Evolutionary conservation across 2,329 filamentous ascomycete species (phyloP).

Genomic region (Chaetomiaceae sp.): DNA sequence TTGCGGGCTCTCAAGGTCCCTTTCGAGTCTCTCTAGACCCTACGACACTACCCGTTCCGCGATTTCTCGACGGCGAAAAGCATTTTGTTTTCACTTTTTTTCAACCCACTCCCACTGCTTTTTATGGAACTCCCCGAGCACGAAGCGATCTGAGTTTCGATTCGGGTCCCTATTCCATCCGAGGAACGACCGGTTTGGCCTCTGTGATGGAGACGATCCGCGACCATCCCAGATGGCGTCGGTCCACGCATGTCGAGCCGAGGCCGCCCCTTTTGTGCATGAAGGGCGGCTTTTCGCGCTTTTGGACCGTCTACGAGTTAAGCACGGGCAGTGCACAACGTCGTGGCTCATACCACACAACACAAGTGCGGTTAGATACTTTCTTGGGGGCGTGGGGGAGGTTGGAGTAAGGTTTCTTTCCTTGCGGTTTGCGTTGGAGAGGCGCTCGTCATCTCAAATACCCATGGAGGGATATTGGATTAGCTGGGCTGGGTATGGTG

Average conservation of each 20-base stretch:
- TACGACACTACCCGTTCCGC: neutral
- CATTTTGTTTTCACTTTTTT: neutral
- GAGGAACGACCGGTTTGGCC: neutral
- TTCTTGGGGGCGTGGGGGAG: too few species aligned
- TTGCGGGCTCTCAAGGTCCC: too few species aligned
- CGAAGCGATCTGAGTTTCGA: too few species aligned
- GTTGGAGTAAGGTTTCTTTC: too few species aligned
- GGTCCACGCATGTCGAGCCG: neutral
- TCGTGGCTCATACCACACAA: too few species aligned
- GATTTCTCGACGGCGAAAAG: neutral
- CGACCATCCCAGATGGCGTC: neutral
- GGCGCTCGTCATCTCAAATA: too few species aligned
- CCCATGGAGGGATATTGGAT: conserved; percentile 5
- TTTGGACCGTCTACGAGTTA: too few species aligned
- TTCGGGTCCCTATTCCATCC: neutral
- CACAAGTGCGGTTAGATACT: too few species aligned
- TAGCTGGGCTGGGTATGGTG: neutral
- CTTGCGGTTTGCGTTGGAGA: too few species aligned
- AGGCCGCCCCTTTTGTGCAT: too few species aligned
- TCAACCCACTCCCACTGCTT: neutral
- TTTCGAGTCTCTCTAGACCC: neutral
- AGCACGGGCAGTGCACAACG: too few species aligned
- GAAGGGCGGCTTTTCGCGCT: too few species aligned
- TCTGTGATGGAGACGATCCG: neutral
- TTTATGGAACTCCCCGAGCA: neutral